Conservation (phyloP, 106 monocot species). For the Acanthochlamys bracteata region DNA sequence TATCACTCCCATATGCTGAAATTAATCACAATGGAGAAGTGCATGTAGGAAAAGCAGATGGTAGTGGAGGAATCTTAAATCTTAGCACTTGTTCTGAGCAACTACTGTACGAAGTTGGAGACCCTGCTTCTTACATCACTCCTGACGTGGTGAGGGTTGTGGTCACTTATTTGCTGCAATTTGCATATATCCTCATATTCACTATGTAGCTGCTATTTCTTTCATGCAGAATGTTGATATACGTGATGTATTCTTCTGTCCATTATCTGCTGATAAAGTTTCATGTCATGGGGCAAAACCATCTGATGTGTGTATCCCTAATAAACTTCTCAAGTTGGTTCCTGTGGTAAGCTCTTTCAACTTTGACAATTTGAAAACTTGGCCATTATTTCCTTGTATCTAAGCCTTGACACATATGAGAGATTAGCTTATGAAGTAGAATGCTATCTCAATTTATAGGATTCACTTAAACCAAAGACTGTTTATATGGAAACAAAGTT, state of each 20-base stretch:
- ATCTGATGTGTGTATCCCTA: slow-evolving; percentile 35
- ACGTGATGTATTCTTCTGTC: slow-evolving; percentile 51
- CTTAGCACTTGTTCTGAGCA: slow-evolving; percentile 77
- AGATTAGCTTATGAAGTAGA: too few species aligned
- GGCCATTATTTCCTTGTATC: too few species aligned
- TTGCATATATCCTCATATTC: neutral
- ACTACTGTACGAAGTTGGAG: slow-evolving; percentile 94
- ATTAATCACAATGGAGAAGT: slow-evolving; percentile 64
- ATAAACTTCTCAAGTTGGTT: slow-evolving; percentile 65
- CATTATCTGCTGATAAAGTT: slow-evolving; percentile 60
- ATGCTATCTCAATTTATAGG: too few species aligned
- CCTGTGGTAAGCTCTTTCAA: slow-evolving; percentile 54
- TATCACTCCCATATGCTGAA: slow-evolving; percentile 97
- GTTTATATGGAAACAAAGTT: too few species aligned
- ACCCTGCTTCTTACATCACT: slow-evolving; percentile 77
- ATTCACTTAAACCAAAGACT: too few species aligned
- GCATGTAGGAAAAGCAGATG: slow-evolving; percentile 66
- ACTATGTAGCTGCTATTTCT: slow-evolving; percentile 13
- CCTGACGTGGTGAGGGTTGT: slow-evolving; percentile 91
- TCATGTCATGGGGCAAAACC: slow-evolving; percentile 61
- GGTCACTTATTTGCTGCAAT: neutral
- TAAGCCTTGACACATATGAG: too few species aligned
- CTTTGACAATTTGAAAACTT: too few species aligned
- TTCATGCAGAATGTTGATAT: slow-evolving; percentile 64
- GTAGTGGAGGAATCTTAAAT: slow-evolving; percentile 74